Base-by-base conservation (phyloP, 164 flowering plant species). In the Umbellularia californica region DNA sequence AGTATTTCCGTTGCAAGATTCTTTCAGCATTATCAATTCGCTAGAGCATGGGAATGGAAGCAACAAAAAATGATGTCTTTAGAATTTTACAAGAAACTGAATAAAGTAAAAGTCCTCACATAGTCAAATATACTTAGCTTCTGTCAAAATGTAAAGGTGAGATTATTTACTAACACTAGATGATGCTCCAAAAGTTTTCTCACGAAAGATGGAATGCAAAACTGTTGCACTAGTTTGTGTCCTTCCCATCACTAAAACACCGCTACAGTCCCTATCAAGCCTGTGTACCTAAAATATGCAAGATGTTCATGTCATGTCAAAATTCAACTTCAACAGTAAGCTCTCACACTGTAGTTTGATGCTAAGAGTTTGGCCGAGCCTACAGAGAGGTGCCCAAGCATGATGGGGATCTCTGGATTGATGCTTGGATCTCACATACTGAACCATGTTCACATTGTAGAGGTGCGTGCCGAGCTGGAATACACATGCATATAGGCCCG, bases 251-350 rank as follows among this genome's bases (percentile, higher is more conserved):
- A 95, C 92, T 85, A 95, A 81, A 74, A 93, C 84, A 71, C 99
- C 98, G 82, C 98, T 92, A 79, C 98, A 82, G 81, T 95, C 99
- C 85, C 90, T 85, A 79, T 95, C 99, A 74, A 95, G 92, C 80
- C 98, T 90, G 85, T 95, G 97, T 65, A 95, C 99, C 99, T 95
- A 63, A 80, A 55, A 79, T 11, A 69, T 41, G n/a, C 55, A 69
- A 30, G 10, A 69, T 5, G 71, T 69, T n/a, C 25, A 41, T 41
- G 20, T 55, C 60, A 55, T 14, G 60, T 55, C 60, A 55, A 55
- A 55, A 55, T 55, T 14, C 60, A 55, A 55, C n/a, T 15, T 55
- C 17, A 55, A 15, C 13, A 55, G 60, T 41, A 41, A 41, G 11
- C 47, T 41, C 47, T 41, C 47, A 41, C 47, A 41, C 47, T 41